Evolutionary conservation across 1,139 yeast genomes (phyloP).

Genomic region (Magnusiomyces fungicola): DNA sequence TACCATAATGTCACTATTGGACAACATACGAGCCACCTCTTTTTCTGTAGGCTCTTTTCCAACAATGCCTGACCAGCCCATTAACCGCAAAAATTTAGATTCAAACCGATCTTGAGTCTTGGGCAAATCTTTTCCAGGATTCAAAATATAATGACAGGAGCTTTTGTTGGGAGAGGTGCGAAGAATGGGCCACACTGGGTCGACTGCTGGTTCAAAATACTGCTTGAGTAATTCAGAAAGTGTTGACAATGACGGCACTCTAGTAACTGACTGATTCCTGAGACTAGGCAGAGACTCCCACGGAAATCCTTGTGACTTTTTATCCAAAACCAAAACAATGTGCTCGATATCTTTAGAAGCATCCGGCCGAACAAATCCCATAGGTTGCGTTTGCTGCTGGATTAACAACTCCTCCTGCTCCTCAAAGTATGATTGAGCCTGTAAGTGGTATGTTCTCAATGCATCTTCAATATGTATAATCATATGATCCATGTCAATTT

Average conservation of each 20-base stretch:
- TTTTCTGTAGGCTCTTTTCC: constrained; percentile 54
- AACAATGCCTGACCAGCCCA: constrained; percentile 49
- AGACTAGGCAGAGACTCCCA: constrained; percentile 78
- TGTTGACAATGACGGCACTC: constrained; percentile 62
- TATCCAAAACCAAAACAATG: constrained; percentile 60
- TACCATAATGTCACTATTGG: constrained; percentile 48
- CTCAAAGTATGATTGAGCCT: constrained; percentile 3
- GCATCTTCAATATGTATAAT: constrained; percentile 44
- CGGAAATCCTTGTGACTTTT: constrained; percentile 59
- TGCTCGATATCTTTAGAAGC: constrained; percentile 36
- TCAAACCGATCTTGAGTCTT: constrained; percentile 61
- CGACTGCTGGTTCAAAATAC: constrained; percentile 15
- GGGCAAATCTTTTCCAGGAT: constrained; percentile 72
- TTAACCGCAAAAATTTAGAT: constrained; percentile 35
- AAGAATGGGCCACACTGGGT: constrained; percentile 16
- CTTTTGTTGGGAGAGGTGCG: constrained; percentile 19
- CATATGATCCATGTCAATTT: constrained; percentile 48
- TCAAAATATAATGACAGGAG: constrained; percentile 51
- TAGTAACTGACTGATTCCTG: constrained; percentile 49
- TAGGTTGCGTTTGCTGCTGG: constrained; percentile 3
- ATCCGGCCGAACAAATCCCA: background rate
- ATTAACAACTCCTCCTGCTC: constrained; percentile 16
- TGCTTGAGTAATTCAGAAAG: constrained; percentile 39
- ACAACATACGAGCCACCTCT: constrained; percentile 38
- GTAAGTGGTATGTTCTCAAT: constrained; percentile 30